Evolutionary conservation across 306 rosid species (phyloP).

Genomic region (Gleditsia sinensis): DNA sequence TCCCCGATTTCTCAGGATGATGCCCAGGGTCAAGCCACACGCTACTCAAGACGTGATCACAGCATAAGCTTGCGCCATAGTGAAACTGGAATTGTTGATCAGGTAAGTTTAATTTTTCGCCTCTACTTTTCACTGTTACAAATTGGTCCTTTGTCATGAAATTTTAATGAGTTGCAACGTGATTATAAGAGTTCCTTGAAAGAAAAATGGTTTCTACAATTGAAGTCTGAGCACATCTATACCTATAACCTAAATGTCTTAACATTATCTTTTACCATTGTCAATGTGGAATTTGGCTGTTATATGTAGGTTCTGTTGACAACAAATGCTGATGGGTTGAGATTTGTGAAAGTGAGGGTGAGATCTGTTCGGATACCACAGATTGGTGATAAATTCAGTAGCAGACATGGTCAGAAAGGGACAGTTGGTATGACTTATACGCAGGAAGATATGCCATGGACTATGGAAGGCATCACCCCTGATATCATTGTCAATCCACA

Average conservation of each 20-base stretch:
- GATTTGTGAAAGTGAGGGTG: conserved; percentile 96
- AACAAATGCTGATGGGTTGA: conserved; percentile 99
- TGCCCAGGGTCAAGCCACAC: conserved; percentile 81
- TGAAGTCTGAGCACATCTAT: conserved; percentile 15
- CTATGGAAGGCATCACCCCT: conserved; percentile 96
- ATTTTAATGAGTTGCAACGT: too few species aligned
- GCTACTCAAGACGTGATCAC: conserved; percentile 91
- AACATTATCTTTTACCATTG: neutral
- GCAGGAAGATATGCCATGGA: conserved; percentile 99
- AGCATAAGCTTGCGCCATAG: conserved; percentile 97
- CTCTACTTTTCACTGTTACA: neutral
- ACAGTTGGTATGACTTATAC: conserved; percentile 99
- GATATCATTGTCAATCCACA: conserved; percentile 98
- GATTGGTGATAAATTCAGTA: conserved; percentile 96
- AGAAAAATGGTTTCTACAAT: neutral
- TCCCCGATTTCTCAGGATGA: conserved; percentile 91
- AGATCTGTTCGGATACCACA: conserved; percentile 98
- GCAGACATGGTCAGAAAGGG: conserved; percentile 99
- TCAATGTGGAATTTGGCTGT: neutral
- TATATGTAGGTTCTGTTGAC: conserved; percentile 84
- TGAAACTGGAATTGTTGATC: conserved; percentile 99
- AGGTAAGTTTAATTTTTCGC: conserved; percentile 60
- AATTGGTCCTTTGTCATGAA: neutral
- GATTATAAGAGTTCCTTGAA: neutral
- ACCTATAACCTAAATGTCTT: conserved; percentile 5